These are phyloP conservation scores for Monascus ruber DNA, from an alignment of 2,329 filamentous ascomycete genomes.

Conservation along the genomic window DNA sequence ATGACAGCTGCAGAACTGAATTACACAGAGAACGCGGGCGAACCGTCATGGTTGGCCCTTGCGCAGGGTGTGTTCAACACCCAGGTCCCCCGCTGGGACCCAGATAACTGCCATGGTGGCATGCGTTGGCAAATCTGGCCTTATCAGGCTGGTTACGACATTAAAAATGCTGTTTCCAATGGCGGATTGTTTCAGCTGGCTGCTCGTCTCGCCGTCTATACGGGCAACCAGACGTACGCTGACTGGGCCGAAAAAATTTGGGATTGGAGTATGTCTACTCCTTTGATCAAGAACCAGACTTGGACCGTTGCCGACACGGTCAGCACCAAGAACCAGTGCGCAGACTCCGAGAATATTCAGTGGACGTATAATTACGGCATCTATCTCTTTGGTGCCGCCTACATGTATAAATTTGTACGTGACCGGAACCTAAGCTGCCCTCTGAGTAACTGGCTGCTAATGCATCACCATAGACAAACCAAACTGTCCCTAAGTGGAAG, in stretches of 20 bases:
- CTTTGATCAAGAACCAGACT: conserved; percentile 39
- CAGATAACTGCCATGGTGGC: conserved; percentile 55
- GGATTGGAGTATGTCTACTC: conserved; percentile 45
- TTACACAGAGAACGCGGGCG: conserved; percentile 56
- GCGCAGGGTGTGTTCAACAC: conserved; percentile 73
- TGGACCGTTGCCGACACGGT: conserved; percentile 48
- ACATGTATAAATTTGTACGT: conserved; percentile 44
- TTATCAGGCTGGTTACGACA: conserved; percentile 57
- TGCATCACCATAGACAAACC: too few species aligned
- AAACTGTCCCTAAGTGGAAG: conserved; percentile 39
- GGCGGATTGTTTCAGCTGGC: conserved; percentile 48
- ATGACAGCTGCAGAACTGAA: conserved; percentile 68
- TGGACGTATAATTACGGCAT: conserved; percentile 50
- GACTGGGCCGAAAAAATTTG: conserved; percentile 63
- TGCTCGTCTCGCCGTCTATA: conserved; percentile 64
- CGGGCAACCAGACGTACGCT: conserved; percentile 65
- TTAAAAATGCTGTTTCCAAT: conserved; percentile 49
- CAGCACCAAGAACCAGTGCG: conserved; percentile 39
- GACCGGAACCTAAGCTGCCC: conserved; percentile 2
- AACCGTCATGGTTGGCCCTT: conserved; percentile 65
- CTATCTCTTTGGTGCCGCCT: conserved; percentile 45
- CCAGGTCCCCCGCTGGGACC: conserved; percentile 62
- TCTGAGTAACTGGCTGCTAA: too few species aligned
- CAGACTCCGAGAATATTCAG: conserved; percentile 40
- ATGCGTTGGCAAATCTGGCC: conserved; percentile 78